Conservation (phyloP, 768 basidiomycete genomes). For the Leccinum disarticulatum region DNA sequence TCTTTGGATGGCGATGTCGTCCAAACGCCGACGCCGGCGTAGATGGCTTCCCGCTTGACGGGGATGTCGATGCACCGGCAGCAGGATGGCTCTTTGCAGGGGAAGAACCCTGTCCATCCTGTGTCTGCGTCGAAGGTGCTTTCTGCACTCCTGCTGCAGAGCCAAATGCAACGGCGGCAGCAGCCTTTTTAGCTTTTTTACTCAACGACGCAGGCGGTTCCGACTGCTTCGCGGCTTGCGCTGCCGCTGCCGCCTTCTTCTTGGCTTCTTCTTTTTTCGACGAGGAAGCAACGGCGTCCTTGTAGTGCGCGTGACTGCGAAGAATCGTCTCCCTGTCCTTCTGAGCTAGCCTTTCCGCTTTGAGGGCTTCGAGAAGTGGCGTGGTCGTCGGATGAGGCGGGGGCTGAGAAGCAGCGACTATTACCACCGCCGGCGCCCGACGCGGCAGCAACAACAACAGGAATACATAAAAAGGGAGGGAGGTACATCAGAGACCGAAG, state of each 20-base stretch:
- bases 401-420: conserved; percentile 66
- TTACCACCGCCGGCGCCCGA: neutral
- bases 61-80: neutral
- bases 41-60: conserved; percentile 16
- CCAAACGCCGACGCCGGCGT: conserved; percentile 4
- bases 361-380: conserved; percentile 90
- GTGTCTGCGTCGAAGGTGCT: conserved; percentile 12
- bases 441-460: neutral
- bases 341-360: conserved; percentile 66
- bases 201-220: conserved; percentile 27
- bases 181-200: conserved; percentile 38
- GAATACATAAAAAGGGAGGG: neutral
- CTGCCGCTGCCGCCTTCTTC: conserved; percentile 29
- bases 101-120: neutral
- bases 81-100: conserved; percentile 4
- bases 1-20: conserved; percentile 19
- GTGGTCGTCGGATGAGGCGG: conserved; percentile 74
- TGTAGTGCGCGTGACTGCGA: conserved; percentile 73
- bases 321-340: conserved; percentile 73
- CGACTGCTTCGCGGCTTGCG: conserved; percentile 32
- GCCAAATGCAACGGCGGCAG: conserved; percentile 15
- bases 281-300: conserved; percentile 39
- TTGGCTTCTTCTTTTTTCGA: conserved; percentile 41
- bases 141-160: conserved; percentile 20
- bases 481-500: neutral